phyloP scores from a whole-genome alignment of 768 basidiomycete genomes.

The Epithele typhae region DNA sequence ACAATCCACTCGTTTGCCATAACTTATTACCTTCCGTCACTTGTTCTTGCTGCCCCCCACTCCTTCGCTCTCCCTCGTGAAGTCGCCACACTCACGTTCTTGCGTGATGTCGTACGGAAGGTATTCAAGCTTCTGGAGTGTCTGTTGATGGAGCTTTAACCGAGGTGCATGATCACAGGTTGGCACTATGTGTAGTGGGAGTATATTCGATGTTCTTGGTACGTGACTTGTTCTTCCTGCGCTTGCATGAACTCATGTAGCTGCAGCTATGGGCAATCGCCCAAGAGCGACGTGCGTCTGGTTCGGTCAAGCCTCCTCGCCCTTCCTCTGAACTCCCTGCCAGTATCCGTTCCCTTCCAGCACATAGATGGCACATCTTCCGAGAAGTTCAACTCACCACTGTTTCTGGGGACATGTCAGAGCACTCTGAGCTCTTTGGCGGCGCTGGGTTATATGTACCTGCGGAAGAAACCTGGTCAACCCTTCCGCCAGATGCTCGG shows the following conservation, averaged over 20 bases:
- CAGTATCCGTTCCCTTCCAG: conserved; percentile 84
- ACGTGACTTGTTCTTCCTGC: conserved; percentile 22
- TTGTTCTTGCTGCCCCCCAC: neutral
- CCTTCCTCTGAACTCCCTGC: neutral
- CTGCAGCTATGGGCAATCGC: conserved; percentile 86
- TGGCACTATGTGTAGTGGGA: conserved; percentile 74
- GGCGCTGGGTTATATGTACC: conserved; percentile 69
- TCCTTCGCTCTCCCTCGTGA: neutral
- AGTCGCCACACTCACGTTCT: neutral
- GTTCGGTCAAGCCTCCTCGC: neutral
- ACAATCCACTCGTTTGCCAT: neutral
- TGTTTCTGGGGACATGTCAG: conserved; percentile 84
- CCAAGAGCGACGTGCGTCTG: conserved; percentile 80
- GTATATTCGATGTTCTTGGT: conserved; percentile 94
- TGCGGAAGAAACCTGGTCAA: conserved; percentile 52
- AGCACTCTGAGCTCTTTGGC: conserved; percentile 74
- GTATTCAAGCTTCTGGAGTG: neutral
- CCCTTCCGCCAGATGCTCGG: conserved; percentile 59
- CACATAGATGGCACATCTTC: conserved; percentile 56
- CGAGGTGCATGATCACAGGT: conserved; percentile 13
- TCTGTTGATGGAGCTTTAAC: neutral
- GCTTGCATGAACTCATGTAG: neutral
- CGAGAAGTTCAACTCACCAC: conserved; percentile 78
- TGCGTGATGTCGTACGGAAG: conserved; percentile 9
- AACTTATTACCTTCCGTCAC: conserved; percentile 8